Conservation (phyloP, 352 stramenopile species). For the Pythium coloratum region DNA sequence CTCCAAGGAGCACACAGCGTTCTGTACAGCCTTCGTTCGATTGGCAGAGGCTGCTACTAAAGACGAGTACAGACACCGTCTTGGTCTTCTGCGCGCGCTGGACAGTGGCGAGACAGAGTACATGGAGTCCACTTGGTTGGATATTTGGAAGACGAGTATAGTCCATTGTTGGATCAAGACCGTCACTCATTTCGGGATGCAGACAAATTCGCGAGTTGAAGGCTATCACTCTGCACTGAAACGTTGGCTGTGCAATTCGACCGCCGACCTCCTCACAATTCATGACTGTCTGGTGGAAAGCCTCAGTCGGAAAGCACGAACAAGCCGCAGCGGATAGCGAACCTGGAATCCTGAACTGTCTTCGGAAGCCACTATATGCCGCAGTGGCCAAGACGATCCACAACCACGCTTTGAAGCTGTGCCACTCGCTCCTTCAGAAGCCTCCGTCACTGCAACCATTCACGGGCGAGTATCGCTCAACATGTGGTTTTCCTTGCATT, state of each 20-base stretch:
- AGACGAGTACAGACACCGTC: slow-evolving; percentile 10
- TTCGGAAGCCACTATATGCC: not conserved
- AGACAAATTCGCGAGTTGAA: slow-evolving; percentile 27
- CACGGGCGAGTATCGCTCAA: not conserved
- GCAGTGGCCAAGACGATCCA: not conserved
- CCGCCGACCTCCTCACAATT: slow-evolving; percentile 16
- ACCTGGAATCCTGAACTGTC: not conserved
- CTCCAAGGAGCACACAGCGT: not conserved
- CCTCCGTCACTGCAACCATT: not conserved
- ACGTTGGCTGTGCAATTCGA: slow-evolving; percentile 7
- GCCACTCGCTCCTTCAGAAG: not conserved
- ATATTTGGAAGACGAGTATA: slow-evolving; percentile 24
- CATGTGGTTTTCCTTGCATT: not conserved
- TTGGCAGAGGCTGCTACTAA: not conserved
- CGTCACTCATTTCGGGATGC: slow-evolving; percentile 18
- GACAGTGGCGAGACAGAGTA: slow-evolving; percentile 1
- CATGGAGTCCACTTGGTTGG: slow-evolving; percentile 21
- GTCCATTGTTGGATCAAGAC: slow-evolving; percentile 23
- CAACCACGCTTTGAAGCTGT: not conserved
- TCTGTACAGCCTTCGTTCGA: not conserved
- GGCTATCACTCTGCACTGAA: slow-evolving; percentile 26
- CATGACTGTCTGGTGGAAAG: not conserved
- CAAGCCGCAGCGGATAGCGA: not conserved
- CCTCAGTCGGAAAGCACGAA: not conserved
- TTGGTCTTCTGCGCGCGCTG: not conserved